A percentile compares a stretch with the other conserved stretches of the same genome.
Evolutionary conservation across 2,329 filamentous ascomycete genomes (phyloP).

Genomic region (Aspergillus puulaauensis): DNA sequence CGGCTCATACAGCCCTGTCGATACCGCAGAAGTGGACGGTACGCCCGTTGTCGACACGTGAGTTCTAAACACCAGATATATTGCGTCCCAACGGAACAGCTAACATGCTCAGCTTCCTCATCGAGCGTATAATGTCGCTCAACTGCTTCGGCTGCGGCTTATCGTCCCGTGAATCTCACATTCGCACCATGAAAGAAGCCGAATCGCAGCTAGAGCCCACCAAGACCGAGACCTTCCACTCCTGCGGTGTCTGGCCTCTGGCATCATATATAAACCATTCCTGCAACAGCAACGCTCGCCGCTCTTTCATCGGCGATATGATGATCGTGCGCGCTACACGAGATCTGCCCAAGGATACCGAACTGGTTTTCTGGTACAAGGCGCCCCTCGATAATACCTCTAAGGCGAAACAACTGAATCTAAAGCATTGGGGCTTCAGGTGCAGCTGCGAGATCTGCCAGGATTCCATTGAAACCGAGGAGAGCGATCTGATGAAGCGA

Average conservation of each 20-base stretch:
- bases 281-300: slow-evolving; percentile 49
- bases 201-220: neutral
- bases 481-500: slow-evolving; percentile 13
- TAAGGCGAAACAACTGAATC: neutral
- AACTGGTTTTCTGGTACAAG: slow-evolving; percentile 48
- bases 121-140: slow-evolving; percentile 42
- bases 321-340: slow-evolving; percentile 49
- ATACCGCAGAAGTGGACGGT: slow-evolving; percentile 33
- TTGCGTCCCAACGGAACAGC: neutral
- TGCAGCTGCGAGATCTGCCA: slow-evolving; percentile 25
- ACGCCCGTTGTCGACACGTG: slow-evolving; percentile 48
- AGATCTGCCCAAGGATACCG: slow-evolving; percentile 45
- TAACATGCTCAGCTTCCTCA: slow-evolving; percentile 43
- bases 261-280: slow-evolving; percentile 56
- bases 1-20: slow-evolving; percentile 40
- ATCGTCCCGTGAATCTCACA: slow-evolving; percentile 15
- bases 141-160: slow-evolving; percentile 47
- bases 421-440: slow-evolving; percentile 25
- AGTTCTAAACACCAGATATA: slow-evolving; percentile 20
- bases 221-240: slow-evolving; percentile 15
- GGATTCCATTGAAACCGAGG: slow-evolving; percentile 11
- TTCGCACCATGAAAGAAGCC: neutral
- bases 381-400: slow-evolving; percentile 12
- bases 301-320: slow-evolving; percentile 57
- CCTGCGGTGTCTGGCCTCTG: slow-evolving; percentile 49